Conservation (phyloP, 2,329 filamentous ascomycete species). For the Aspergillus sp. region DNA sequence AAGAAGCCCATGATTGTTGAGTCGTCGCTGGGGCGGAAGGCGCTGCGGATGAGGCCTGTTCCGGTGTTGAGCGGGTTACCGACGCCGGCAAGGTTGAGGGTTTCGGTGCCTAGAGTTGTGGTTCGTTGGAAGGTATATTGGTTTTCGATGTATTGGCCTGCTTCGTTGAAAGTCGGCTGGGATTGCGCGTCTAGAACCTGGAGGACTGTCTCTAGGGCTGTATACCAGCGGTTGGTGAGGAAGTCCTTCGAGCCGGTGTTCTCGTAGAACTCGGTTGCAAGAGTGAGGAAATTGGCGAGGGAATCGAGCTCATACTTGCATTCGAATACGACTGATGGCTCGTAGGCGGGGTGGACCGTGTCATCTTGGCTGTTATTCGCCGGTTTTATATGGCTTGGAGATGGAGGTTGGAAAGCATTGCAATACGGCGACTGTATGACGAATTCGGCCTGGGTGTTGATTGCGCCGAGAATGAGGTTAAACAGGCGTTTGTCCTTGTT, state of each 20-base stretch:
- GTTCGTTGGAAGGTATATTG: constrained; percentile 82
- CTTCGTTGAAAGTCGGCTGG: constrained; percentile 73
- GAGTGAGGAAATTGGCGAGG: constrained; percentile 81
- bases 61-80: constrained; percentile 88
- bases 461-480: constrained; percentile 82
- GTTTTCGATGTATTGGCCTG: constrained; percentile 66
- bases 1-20: constrained; percentile 92
- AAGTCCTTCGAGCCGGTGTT: constrained; percentile 77
- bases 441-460: constrained; percentile 94
- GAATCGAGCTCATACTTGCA: constrained; percentile 99
- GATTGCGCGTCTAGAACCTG: constrained; percentile 76
- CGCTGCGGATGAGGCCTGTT: constrained; percentile 83
- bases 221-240: constrained; percentile 73
- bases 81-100: constrained; percentile 74
- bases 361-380: constrained; percentile 81
- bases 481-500: constrained; percentile 77
- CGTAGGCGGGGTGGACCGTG: constrained; percentile 79
- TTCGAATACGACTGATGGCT: constrained; percentile 84
- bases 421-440: constrained; percentile 95
- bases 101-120: constrained; percentile 85
- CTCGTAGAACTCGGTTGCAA: constrained; percentile 83
- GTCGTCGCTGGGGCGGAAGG: constrained; percentile 93
- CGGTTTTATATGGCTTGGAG: constrained; percentile 71
- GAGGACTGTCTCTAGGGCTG: constrained; percentile 73
- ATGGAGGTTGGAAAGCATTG: constrained; percentile 95